phyloP scores from a whole-genome alignment of 805 yeast genomes.

The Candida sonorensis region DNA sequence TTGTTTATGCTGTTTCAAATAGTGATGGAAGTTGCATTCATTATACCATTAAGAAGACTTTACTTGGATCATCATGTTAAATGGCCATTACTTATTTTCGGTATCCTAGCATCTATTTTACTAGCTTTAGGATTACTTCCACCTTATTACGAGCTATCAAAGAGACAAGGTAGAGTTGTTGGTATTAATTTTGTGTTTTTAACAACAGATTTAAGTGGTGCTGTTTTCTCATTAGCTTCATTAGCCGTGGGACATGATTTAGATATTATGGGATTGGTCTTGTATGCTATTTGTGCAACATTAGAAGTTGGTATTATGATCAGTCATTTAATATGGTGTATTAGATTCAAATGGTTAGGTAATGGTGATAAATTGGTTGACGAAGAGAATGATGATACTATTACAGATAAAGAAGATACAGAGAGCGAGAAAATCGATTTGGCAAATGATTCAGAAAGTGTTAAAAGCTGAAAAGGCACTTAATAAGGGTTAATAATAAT shows the following conservation, averaged over 20 bases:
- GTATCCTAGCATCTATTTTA: slow-evolving; percentile 41
- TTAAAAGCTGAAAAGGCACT: too few relatives aligned
- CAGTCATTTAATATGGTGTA: slow-evolving; percentile 66
- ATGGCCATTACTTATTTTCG: slow-evolving; percentile 44
- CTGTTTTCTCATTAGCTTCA: slow-evolving; percentile 54
- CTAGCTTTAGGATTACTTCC: slow-evolving; percentile 47
- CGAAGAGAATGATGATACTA: slow-evolving; percentile 2
- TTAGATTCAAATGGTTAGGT: slow-evolving; percentile 30
- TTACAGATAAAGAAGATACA: slow-evolving; percentile 3
- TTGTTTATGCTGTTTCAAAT: slow-evolving; percentile 31
- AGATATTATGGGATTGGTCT: slow-evolving; percentile 73
- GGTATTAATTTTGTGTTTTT: slow-evolving; percentile 49
- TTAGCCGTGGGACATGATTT: slow-evolving; percentile 48
- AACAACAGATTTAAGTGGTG: slow-evolving; percentile 45
- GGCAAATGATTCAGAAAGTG: not conserved
- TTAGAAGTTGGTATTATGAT: slow-evolving; percentile 72
- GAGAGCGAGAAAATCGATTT: slow-evolving; percentile 1
- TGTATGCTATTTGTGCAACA: slow-evolving; percentile 66
- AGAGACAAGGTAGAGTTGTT: slow-evolving; percentile 45
- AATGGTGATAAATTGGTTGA: slow-evolving; percentile 2
- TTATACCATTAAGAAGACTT: slow-evolving; percentile 43
- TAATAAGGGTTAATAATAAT: too few relatives aligned
- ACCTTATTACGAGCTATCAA: slow-evolving; percentile 48
- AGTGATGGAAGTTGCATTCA: slow-evolving; percentile 40
- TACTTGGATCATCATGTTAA: slow-evolving; percentile 32